These are phyloP conservation scores for Daldinia vernicosa DNA, from an alignment of 495 filamentous ascomycete species.

Conservation along the genomic window DNA sequence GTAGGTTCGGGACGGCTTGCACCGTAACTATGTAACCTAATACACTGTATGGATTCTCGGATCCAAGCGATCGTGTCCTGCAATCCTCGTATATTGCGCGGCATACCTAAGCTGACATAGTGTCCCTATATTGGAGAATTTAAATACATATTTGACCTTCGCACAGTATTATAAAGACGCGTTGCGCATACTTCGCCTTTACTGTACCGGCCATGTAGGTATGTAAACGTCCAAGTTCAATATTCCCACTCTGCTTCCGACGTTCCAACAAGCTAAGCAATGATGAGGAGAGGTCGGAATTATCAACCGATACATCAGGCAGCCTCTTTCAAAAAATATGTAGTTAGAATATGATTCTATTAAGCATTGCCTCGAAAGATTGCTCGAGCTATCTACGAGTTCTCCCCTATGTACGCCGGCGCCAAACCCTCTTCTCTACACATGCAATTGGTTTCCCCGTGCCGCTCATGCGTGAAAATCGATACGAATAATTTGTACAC, in stretches of 20 bases:
- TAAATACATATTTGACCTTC: not conserved
- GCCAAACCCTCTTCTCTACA: conserved; percentile 38
- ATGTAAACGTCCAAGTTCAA: conserved; percentile 2
- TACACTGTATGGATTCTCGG: not conserved
- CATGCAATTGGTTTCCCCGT: conserved; percentile 34
- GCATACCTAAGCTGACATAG: conserved; percentile 19
- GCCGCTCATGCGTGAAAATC: conserved; percentile 38
- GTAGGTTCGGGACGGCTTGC: not conserved
- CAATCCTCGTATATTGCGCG: conserved; percentile 30
- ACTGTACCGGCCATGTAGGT: not conserved
- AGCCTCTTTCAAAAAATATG: not conserved
- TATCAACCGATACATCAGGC: not conserved
- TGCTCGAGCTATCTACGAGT: conserved; percentile 40
- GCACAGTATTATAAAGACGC: conserved; percentile 13
- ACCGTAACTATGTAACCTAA: not conserved
- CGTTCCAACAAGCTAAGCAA: not conserved
- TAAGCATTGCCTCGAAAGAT: conserved; percentile 43
- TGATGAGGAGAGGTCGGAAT: not conserved
- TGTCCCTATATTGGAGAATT: not conserved
- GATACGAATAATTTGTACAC: conserved; percentile 35
- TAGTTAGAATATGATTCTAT: conserved; percentile 27
- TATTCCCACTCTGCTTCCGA: conserved; percentile 14
- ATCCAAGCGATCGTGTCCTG: conserved; percentile 10
- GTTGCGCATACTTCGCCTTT: not conserved
- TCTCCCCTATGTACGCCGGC: conserved; percentile 42